A percentile compares a stretch with the other conserved stretches of the same genome.
Evolutionary conservation across 164 flowering plant species (phyloP).

Genomic region (Chimonanthus salicifolius): DNA sequence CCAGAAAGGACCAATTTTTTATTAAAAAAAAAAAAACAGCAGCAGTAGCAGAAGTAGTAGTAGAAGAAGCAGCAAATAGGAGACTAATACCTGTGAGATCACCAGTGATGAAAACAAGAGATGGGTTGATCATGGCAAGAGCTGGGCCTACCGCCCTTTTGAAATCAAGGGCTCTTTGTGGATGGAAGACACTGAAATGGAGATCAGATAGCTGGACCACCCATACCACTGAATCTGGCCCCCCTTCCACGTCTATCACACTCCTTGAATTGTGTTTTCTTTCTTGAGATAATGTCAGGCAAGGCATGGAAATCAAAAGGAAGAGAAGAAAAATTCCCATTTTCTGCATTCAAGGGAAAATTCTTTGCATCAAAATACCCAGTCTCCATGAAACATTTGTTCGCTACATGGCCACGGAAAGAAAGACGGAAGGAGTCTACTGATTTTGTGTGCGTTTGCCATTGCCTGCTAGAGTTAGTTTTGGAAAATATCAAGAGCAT

Average conservation of each 20-base stretch:
- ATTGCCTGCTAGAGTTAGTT: no score
- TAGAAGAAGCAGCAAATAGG: constrained; percentile 2
- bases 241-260: constrained; percentile 42
- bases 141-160: constrained; percentile 49
- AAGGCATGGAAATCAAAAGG: not conserved
- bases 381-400: no score
- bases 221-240: constrained; percentile 68
- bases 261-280: constrained; percentile 18
- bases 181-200: constrained; percentile 89
- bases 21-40: not conserved
- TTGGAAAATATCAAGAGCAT: no score
- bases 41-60: not conserved
- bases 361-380: no score
- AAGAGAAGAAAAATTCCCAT: constrained; percentile 3
- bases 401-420: no score
- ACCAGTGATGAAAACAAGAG: constrained; percentile 87
- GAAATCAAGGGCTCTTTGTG: constrained; percentile 80
- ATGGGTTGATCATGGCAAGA: constrained; percentile 70
- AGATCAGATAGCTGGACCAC: constrained; percentile 96
- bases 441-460: no score
- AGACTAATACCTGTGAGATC: constrained; percentile 77
- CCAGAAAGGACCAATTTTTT: not conserved
- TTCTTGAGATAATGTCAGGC: constrained; percentile 2
- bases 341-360: no score
- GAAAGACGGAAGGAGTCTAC: no score